Base-by-base conservation (phyloP, 2,329 filamentous ascomycete species). In the Emergomyces africanus region DNA sequence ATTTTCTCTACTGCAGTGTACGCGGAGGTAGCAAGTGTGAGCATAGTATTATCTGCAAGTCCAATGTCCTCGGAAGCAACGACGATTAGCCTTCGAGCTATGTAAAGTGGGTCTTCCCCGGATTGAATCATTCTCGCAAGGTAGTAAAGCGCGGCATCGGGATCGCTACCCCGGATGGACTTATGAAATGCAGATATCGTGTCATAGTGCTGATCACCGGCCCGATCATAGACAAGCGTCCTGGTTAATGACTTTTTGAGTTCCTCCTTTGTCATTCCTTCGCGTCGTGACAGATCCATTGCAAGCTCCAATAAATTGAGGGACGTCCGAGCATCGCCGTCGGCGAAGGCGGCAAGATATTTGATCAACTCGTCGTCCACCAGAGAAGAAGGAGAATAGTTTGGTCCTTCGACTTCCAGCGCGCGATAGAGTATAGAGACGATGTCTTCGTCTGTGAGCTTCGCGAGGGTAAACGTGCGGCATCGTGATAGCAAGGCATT, bases 141-240 rank as follows among this genome's bases (percentile, higher is more conserved):
- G 71, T 97, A 99, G 76, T 97, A 99, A 1, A 99, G 80, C 0
- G 92, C 82, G 0, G 92, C 94, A 71, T 97, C 88, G 0, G 92
- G 74, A 68, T 96, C 86, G 59, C 84, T 87, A 46, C 94, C 94
- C 51, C 94, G 87, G 10, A 97, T 86, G 2, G 90, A 90, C 69
- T 99, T 99, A 80, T 97, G 94, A 67, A 97, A 94, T 35, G 94
- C 94, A 0, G 89, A 95, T 68, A 99, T 97, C 57, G 89, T 94
- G 70, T 99, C 92, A 76, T 97, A 99, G 75, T 97, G 94, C 71
- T 96, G 90, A 73, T 99, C 94, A 57, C 94, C 92, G 0, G 88
- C 89, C 58, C 94, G 85, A 72, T 99, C 94, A 74, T 97, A 97
- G 15, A 97, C 90, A 1, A 97, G 79, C 0, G 92, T 97, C 70